phyloP scores from a whole-genome alignment of 768 basidiomycete species.

The Russula abietina region DNA sequence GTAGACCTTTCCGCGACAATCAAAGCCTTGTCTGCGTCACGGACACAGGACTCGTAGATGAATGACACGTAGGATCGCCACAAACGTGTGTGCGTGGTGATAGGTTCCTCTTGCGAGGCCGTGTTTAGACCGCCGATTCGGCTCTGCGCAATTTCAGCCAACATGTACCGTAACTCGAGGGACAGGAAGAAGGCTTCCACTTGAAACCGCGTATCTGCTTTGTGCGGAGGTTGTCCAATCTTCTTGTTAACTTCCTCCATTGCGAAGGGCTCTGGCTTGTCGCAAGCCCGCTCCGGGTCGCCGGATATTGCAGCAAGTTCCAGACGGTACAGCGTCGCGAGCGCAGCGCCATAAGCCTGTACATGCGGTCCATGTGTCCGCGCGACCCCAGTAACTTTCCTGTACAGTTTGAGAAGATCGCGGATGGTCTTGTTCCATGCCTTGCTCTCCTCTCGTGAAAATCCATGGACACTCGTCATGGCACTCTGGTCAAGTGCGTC shows the following conservation, averaged over 20 bases:
- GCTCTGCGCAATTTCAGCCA: constrained; percentile 31
- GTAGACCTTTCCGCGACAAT: constrained; percentile 27
- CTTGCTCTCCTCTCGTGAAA: constrained; percentile 23
- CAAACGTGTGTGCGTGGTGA: constrained; percentile 14
- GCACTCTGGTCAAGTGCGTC: constrained; percentile 2
- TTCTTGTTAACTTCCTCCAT: constrained; percentile 29
- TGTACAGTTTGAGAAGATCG: constrained; percentile 27
- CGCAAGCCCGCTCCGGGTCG: constrained; percentile 24
- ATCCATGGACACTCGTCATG: constrained; percentile 25
- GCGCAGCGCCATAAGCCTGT: constrained; percentile 33
- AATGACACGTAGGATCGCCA: constrained; percentile 28
- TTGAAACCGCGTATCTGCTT: constrained; percentile 32
- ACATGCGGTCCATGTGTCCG: constrained; percentile 31
- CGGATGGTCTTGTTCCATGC: constrained; percentile 28
- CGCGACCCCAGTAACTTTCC: constrained; percentile 27
- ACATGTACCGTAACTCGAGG: constrained; percentile 33
- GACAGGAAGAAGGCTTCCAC: constrained; percentile 34
- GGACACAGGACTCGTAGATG: constrained; percentile 28
- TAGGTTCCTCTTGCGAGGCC: constrained; percentile 2
- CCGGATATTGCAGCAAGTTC: constrained; percentile 27
- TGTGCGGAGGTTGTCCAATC: constrained; percentile 35
- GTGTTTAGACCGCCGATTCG: constrained; percentile 24
- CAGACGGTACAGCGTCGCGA: constrained; percentile 31
- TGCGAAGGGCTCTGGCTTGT: constrained; percentile 29
- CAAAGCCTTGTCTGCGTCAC: constrained; percentile 28